Evolutionary conservation across 495 filamentous ascomycete species (phyloP), one percentile per base, ranked within the genome.

Genomic region (Paragyromitra xinjiangensis): DNA sequence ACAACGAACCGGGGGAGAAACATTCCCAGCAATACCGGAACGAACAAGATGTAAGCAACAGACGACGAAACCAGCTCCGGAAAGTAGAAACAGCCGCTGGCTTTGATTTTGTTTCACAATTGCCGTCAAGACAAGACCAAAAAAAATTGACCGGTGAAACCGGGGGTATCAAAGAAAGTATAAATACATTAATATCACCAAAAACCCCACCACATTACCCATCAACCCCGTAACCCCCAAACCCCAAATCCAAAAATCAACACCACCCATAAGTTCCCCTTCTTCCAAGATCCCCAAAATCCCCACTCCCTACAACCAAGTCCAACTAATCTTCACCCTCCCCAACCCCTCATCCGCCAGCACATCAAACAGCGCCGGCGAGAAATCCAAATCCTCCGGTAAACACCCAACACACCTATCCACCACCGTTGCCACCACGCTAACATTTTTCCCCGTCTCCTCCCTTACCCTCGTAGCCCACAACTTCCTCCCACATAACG

Each of bases 351-450:
- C 77, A 3, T 87, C 82, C 3, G 90, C 92, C 64, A 94, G 74
- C 68, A 85, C 78, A 34, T 86, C 83, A 82, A 94, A 94, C 11
- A 89, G 88, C 3, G 82, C 81, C 6, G 86, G 83, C 12, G 87
- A 90, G 22, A 93, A 85, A 85, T 94, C 92, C 11, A 95, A 69
- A 84, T 94, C 92, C 4, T 85, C 85, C 14, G 87, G 84, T 50
- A 83, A 73, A 80, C 93, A 94, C 0, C 89, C 91, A 14, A 80
- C 86, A 84, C 93, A 95, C 42, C 92, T 84, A 85, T 95, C 93
- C 14, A 93, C 91, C 0, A 96, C 89, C 51, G 83, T 90, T 4
- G 94, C 88, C 81, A 91, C 90, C 0, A 92, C 85, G 48, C 86
- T 89, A 12, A 80, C 78, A 42, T 83, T 78, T 22, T 80, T 82